Evolutionary conservation across 352 stramenopile genomes (phyloP).

Genomic region (Salisapilia sapeloensis): DNA sequence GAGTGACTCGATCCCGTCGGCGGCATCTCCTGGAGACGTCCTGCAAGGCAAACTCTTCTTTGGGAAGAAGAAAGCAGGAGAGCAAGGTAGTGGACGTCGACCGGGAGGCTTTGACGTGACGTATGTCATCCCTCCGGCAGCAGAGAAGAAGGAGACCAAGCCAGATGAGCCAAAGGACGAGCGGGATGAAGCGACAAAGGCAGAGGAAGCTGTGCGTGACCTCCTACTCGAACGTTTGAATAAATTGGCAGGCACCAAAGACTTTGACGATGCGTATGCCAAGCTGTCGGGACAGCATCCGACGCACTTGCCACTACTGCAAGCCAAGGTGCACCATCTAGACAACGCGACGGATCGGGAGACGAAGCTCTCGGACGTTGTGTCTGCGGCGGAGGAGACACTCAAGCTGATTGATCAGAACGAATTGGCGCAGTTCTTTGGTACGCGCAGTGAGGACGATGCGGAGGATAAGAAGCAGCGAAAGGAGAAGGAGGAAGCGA

Average conservation of each 20-base stretch:
- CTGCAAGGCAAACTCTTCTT: conserved; percentile 55
- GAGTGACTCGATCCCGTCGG: conserved; percentile 47
- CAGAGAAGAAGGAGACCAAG: conserved; percentile 39
- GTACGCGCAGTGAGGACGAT: conserved; percentile 32
- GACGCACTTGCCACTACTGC: conserved; percentile 32
- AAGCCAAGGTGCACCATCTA: conserved; percentile 57
- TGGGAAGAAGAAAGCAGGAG: conserved; percentile 44
- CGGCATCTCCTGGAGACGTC: conserved; percentile 32
- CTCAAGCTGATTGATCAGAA: conserved; percentile 40
- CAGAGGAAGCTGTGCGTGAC: conserved; percentile 57
- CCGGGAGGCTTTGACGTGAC: conserved; percentile 51
- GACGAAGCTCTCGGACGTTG: conserved; percentile 22
- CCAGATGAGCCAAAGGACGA: conserved; percentile 51
- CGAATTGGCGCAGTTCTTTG: conserved; percentile 57
- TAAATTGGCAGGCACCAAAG: conserved; percentile 49
- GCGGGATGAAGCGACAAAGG: conserved; percentile 38
- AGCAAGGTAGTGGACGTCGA: conserved; percentile 39
- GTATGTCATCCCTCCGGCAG: conserved; percentile 54
- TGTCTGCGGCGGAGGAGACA: conserved; percentile 34
- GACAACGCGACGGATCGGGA: conserved; percentile 35
- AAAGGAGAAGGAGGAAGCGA: conserved; percentile 60
- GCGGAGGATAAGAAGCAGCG: conserved; percentile 43
- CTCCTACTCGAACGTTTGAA: conserved; percentile 41
- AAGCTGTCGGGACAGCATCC: conserved; percentile 34
- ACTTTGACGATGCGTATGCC: conserved; percentile 34